Percentiles rank a stretch among this genome's conserved stretches.
Conservation (phyloP, 495 filamentous ascomycete species). For the Tetracladium setigerum region DNA sequence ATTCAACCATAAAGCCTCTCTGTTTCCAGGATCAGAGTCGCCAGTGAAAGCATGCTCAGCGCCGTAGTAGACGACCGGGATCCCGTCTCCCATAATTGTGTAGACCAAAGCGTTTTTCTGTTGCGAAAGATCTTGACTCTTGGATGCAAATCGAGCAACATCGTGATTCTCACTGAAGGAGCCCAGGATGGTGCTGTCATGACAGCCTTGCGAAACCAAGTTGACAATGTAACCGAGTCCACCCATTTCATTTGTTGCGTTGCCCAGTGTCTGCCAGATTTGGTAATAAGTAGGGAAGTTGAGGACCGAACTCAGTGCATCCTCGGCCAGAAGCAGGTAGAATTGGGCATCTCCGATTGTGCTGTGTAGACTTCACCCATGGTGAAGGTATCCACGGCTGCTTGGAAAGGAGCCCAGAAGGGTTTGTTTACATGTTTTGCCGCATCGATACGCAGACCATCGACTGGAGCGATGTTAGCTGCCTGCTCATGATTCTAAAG, state of each 20-base stretch:
- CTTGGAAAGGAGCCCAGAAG: conserved; percentile 58
- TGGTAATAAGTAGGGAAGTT: conserved; percentile 53
- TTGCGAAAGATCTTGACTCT: conserved; percentile 44
- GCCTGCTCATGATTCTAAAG: background rate
- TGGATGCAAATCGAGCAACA: conserved; percentile 54
- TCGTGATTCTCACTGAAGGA: conserved; percentile 78
- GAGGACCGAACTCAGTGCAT: conserved; percentile 52
- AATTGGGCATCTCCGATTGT: conserved; percentile 50
- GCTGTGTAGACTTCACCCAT: conserved; percentile 51
- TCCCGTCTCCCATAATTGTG: conserved; percentile 52
- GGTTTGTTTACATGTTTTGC: conserved; percentile 60
- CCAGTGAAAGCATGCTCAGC: conserved; percentile 64
- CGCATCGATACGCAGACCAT: conserved; percentile 70
- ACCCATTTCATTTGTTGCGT: background rate
- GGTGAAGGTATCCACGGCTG: conserved; percentile 59
- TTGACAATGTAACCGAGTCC: background rate
- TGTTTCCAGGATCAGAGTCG: conserved; percentile 50
- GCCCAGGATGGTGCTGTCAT: conserved; percentile 55
- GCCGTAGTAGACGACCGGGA: conserved; percentile 32
- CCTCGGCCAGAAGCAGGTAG: conserved; percentile 51
- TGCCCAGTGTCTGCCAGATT: background rate
- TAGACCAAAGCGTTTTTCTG: conserved; percentile 61
- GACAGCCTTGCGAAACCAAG: conserved; percentile 28
- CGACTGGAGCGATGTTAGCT: conserved; percentile 34
- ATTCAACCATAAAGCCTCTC: conserved; percentile 74